Evolutionary conservation across 1,139 yeast genomes (phyloP).

Genomic region (Candida tetrigidarum): DNA sequence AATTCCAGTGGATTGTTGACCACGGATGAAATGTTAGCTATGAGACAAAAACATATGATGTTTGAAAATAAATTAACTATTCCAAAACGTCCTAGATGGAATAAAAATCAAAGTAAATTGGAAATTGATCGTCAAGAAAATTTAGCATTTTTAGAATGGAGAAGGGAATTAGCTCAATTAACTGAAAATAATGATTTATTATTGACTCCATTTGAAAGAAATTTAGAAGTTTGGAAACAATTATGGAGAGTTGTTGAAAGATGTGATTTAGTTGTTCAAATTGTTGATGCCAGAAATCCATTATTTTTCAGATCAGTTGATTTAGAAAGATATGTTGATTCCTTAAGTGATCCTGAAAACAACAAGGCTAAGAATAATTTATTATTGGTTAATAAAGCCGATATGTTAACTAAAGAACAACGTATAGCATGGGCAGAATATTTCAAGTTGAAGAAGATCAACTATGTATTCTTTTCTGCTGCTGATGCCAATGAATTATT

Average conservation of each 20-base stretch:
- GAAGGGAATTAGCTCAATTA: constrained; percentile 82
- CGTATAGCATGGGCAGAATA: constrained; percentile 87
- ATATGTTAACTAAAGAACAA: constrained; percentile 76
- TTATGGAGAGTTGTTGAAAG: constrained; percentile 98
- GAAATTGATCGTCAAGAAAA: constrained; percentile 90
- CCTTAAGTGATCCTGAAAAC: constrained; percentile 56
- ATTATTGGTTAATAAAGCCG: constrained; percentile 92
- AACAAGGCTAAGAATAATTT: constrained; percentile 67
- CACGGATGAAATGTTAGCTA: constrained; percentile 65
- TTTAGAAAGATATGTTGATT: constrained; percentile 81
- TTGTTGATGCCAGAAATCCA: constrained; percentile 98
- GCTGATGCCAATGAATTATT: constrained; percentile 74
- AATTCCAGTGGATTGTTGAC: constrained; percentile 56
- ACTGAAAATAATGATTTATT: constrained; percentile 84
- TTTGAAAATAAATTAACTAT: constrained; percentile 86
- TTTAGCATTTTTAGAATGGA: constrained; percentile 91
- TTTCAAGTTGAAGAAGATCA: constrained; percentile 67
- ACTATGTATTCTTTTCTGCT: constrained; percentile 94
- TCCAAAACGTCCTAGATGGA: constrained; percentile 95
- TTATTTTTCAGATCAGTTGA: constrained; percentile 88
- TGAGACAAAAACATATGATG: constrained; percentile 69
- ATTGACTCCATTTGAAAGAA: constrained; percentile 96
- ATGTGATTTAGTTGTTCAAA: constrained; percentile 92
- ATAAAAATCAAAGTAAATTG: constrained; percentile 64
- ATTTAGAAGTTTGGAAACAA: constrained; percentile 98